These are phyloP conservation scores for Kockovaella imperatae DNA, from an alignment of 768 basidiomycete species.

Conservation along the genomic window DNA sequence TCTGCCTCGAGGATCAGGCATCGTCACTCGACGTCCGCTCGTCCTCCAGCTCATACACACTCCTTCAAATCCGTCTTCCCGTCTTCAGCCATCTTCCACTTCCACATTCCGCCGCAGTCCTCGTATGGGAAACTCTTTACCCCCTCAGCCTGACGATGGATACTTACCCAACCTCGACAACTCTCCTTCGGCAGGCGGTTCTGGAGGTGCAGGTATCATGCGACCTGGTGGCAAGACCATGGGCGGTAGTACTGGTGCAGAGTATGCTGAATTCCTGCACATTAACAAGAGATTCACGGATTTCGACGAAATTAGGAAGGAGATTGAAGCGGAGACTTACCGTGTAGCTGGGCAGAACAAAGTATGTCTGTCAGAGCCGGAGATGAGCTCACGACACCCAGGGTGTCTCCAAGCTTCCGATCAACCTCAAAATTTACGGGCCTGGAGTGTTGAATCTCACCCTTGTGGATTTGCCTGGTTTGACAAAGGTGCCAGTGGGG, in stretches of 20 bases:
- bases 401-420: constrained; percentile 91
- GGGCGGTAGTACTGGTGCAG: constrained; percentile 46
- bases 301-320: constrained; percentile 83
- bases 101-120: constrained; percentile 10
- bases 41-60: constrained; percentile 94
- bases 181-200: constrained; percentile 22
- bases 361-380: constrained; percentile 23
- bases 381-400: constrained; percentile 12
- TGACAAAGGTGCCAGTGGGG: constrained; percentile 67
- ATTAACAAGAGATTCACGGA: constrained; percentile 95
- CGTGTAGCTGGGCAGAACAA: constrained; percentile 98
- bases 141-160: constrained; percentile 13
- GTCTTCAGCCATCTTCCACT: background rate
- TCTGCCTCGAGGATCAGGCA: constrained; percentile 63
- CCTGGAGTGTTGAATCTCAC: constrained; percentile 93
- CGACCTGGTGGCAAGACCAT: constrained; percentile 28
- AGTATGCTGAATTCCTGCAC: constrained; percentile 97
- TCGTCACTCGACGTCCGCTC: constrained; percentile 91
- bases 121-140: constrained; percentile 6
- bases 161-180: constrained; percentile 21
- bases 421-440: constrained; percentile 90
- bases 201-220: constrained; percentile 34
- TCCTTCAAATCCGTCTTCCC: constrained; percentile 49
- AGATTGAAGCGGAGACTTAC: constrained; percentile 97
- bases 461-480: constrained; percentile 87